Evolutionary conservation across 306 rosid genomes (phyloP), one percentile per base, ranked within the genome.

Genomic region (Spatholobus suberectus): DNA sequence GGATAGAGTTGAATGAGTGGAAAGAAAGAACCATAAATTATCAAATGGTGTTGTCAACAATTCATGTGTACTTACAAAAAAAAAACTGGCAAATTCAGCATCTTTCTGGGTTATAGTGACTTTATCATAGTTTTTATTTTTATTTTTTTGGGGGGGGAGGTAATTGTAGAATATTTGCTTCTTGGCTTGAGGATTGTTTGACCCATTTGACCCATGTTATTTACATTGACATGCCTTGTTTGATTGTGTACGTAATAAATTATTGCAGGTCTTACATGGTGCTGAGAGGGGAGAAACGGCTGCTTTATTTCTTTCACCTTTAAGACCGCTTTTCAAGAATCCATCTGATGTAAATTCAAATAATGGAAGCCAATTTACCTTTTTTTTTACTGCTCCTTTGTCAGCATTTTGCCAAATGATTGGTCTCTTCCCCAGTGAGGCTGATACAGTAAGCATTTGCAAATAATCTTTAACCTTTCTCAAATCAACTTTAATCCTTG

Each of bases 361-460:
- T 82, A 90, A 83, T 46, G 99, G 98, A 89, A 91, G 97, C 83
- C 99, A 96, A 70, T 96, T 96, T 79, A 96, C 99, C 44, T 88
- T 91, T 86, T 96, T 96, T 93, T 88, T 96, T 92, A 96, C 95
- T 82, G 90, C 95, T 83, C 98, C 99, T 49, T 82, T 94, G 68
- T 85, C 97, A 51, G 98, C 99, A 76, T 94, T 94, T 90, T 89
- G 95, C 81, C 93, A 96, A 86, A 90, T 96, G 91, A 83, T 96
- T 85, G 97, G 94, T 77, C 82, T 91, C 70, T 40, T 80, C 63
- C 81, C 89, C 65, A 76, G 59, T 21, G 91, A 88, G 74, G 55
- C 76, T 40, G 93, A 91, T 65, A 73, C 82, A 3, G 99, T 96
- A 87, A 92, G 98, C 87, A 68, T 72, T 52, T 58, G 54, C 3